Conservation (phyloP, 1,139 yeast genomes). For the Nakaseomyces uthaithaninus region DNA sequence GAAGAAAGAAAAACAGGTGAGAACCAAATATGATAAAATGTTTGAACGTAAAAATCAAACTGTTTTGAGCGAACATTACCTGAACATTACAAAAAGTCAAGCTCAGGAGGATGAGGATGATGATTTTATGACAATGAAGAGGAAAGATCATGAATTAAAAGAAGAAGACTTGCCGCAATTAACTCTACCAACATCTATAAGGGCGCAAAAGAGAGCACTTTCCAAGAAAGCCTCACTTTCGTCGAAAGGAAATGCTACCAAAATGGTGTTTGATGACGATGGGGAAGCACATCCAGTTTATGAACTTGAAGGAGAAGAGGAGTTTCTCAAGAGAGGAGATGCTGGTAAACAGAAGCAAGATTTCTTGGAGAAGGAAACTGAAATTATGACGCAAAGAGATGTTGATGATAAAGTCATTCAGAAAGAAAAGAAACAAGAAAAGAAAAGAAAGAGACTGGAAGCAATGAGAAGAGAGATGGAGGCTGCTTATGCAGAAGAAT, state of each 20-base stretch:
- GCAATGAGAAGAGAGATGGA: conserved; percentile 52
- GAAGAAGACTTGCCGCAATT: conserved; percentile 61
- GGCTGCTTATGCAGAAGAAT: conserved; percentile 30
- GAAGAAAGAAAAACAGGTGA: conserved; percentile 41
- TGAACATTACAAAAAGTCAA: conserved; percentile 49
- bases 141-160: conserved; percentile 60
- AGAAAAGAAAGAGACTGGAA: conserved; percentile 84
- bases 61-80: conserved; percentile 80
- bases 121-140: conserved; percentile 77
- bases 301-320: conserved; percentile 85
- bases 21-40: conserved; percentile 92
- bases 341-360: conserved; percentile 59
- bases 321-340: conserved; percentile 69
- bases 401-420: conserved; percentile 71
- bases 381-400: conserved; percentile 65
- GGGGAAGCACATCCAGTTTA: conserved; percentile 87
- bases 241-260: conserved; percentile 62
- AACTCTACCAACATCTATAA: conserved; percentile 61
- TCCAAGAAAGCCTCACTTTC: conserved; percentile 75
- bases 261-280: conserved; percentile 84
- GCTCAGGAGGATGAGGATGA: conserved; percentile 46
- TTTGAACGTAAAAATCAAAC: conserved; percentile 92
- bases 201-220: conserved; percentile 81
- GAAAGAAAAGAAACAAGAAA: conserved; percentile 74
- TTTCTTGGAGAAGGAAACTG: conserved; percentile 59